A percentile compares a stretch with the other conserved stretches of the same genome.
phyloP scores from a whole-genome alignment of 257 asterid genomes.

The Striga asiatica region DNA sequence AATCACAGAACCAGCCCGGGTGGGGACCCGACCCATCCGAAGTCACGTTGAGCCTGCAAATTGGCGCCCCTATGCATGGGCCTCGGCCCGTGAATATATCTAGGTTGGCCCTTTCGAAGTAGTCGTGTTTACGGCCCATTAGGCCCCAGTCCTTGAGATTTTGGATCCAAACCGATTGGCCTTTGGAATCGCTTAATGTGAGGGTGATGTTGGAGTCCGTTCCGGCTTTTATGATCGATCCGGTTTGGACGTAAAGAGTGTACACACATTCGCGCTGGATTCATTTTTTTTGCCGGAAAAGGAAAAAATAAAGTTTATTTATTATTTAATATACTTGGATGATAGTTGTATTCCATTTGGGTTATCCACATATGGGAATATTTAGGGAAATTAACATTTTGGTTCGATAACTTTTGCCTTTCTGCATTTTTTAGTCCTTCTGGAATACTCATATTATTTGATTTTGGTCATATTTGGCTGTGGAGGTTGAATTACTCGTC shows the following conservation, averaged over 20 bases:
- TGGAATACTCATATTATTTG: too few species aligned
- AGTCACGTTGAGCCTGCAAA: constrained; percentile 48
- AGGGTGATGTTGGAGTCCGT: constrained; percentile 38
- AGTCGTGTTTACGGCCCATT: constrained; percentile 39
- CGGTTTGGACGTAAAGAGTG: constrained; percentile 42
- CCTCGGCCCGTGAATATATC: constrained; percentile 50
- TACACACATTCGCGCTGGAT: constrained; percentile 45
- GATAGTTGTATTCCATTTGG: too few species aligned
- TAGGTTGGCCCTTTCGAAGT: constrained; percentile 39
- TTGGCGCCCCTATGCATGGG: constrained; percentile 32
- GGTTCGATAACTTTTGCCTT: too few species aligned
- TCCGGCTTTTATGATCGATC: constrained; percentile 37
- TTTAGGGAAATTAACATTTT: too few species aligned
- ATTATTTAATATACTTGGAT: too few species aligned
- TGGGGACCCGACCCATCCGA: constrained; percentile 48
- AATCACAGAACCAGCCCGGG: constrained; percentile 53
- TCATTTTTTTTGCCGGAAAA: too few species aligned
- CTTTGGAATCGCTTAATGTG: constrained; percentile 27
- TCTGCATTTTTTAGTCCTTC: too few species aligned
- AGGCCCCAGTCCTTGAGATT: constrained; percentile 45
- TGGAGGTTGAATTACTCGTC: too few species aligned
- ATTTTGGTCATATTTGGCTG: too few species aligned
- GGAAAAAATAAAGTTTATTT: too few species aligned
- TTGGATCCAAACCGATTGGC: constrained; percentile 33
- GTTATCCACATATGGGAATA: too few species aligned